Conservation (phyloP, 1,139 yeast species). For the Zygosaccharomyces sapae region DNA sequence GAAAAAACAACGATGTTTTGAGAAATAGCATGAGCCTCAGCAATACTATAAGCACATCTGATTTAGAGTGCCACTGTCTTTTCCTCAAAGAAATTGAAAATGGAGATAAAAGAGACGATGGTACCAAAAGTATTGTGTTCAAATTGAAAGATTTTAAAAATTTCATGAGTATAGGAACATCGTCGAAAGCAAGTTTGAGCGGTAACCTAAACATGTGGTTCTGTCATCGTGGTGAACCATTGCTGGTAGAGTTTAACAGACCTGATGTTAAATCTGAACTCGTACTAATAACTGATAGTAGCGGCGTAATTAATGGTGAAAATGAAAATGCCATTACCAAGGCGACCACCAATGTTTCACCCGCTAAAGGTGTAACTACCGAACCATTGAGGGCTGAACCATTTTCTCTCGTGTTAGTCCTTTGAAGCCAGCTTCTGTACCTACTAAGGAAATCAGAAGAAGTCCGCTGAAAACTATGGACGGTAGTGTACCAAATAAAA, state of each 20-base stretch:
- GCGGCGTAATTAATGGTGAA: slow-evolving; percentile 11
- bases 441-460: slow-evolving; percentile 8
- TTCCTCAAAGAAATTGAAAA: slow-evolving; percentile 19
- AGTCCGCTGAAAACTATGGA: slow-evolving; percentile 10
- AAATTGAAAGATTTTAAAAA: slow-evolving; percentile 51
- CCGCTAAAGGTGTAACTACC: slow-evolving; percentile 11
- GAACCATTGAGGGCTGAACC: slow-evolving; percentile 1
- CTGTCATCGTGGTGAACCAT: slow-evolving; percentile 51
- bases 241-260: slow-evolving; percentile 42
- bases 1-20: slow-evolving; percentile 49
- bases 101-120: slow-evolving; percentile 16
- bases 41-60: slow-evolving; percentile 48
- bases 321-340: slow-evolving; percentile 9
- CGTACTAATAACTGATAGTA: slow-evolving; percentile 46
- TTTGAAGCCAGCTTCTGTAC: slow-evolving; percentile 9
- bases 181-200: slow-evolving; percentile 23
- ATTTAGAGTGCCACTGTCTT: slow-evolving; percentile 38
- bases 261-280: slow-evolving; percentile 34
- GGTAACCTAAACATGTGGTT: slow-evolving; percentile 47
- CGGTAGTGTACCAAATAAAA: background rate
- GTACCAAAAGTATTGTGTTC: slow-evolving; percentile 36
- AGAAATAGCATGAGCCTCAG: slow-evolving; percentile 57
- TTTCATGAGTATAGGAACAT: slow-evolving; percentile 42
- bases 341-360: slow-evolving; percentile 13
- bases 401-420: slow-evolving; percentile 16